Evolutionary conservation across 2,329 filamentous ascomycete genomes (phyloP).

Genomic region (Aspergillus transmontanensis): DNA sequence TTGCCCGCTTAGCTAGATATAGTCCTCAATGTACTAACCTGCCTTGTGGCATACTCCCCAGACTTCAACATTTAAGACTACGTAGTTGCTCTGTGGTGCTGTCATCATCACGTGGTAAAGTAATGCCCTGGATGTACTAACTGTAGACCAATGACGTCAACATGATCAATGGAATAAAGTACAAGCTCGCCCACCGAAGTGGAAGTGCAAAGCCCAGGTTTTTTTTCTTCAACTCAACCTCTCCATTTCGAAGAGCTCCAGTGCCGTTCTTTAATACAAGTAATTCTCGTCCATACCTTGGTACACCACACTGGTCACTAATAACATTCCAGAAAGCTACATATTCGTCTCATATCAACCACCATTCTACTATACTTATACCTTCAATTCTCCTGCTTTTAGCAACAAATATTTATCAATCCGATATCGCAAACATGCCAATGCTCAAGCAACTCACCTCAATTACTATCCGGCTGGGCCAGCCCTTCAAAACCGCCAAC

Average conservation of each 20-base stretch:
- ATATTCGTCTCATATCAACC: background rate
- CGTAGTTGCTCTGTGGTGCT: background rate
- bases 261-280: background rate
- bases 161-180: constrained; percentile 20
- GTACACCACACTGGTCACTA: background rate
- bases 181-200: background rate
- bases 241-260: background rate
- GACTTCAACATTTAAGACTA: background rate
- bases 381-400: background rate
- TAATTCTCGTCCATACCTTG: background rate
- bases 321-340: background rate
- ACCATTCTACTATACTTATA: background rate
- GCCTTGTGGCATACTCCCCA: background rate
- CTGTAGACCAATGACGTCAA: constrained; percentile 26
- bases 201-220: background rate
- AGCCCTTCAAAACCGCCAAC: constrained; percentile 5
- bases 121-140: background rate
- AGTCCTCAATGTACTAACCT: background rate
- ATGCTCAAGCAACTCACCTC: constrained; percentile 13
- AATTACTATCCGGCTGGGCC: constrained; percentile 10
- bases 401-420: background rate
- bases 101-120: constrained; percentile 3
- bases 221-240: background rate
- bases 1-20: background rate
- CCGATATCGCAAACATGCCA: constrained; percentile 11